Evolutionary conservation across 2,329 filamentous ascomycete genomes (phyloP), one percentile per base, ranked within the genome.

Genomic region (Scedosporium boydii): DNA sequence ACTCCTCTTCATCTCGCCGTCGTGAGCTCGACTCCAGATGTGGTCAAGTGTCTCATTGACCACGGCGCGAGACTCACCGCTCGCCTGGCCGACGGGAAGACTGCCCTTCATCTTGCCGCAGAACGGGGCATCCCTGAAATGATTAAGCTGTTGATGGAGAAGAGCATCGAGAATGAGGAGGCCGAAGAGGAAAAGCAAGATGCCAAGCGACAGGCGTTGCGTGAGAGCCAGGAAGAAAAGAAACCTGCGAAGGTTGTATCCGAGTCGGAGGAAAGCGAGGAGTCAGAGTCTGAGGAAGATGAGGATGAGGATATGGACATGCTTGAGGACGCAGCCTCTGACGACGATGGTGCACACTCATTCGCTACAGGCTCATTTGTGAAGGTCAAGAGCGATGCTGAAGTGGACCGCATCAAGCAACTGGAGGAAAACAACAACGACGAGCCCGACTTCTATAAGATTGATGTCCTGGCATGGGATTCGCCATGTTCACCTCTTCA

Each of bases 381-480:
- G 66, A 89, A 91, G 60, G 75, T 93, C 64, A 79, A 80, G 57
- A 75, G 76, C 21, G 74, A 74, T 21, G 71, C 76, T n/a, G 70
- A 77, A 4, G 62, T 69, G n/a, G 69, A 72, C 1, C 75, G 80
- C 34, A 76, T 81, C 1, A 74, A 72, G 9, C 67, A 80, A 1
- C 77, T 79, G 0, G 82, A 87, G 5, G 83, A 85, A 6, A 68
- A 69, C 6, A 77, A 82, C 23, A 80, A 85, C 1, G 80, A 87
- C 9, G 88, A 89, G 21, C 90, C 90, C 0, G 90, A 96, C 72
- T 82, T 93, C 60, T 93, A 89, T 71, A 86, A 95, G 66, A 81
- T 93, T 64, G 87, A 96, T 66, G 82, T 88, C 1, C 70, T 89
- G n/a, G 85, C 90, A 1, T 96, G 91, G 91, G 91, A 96, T 68